Evolutionary conservation across 2,329 filamentous ascomycete species (phyloP).

Genomic region (Colletotrichum aenigma): DNA sequence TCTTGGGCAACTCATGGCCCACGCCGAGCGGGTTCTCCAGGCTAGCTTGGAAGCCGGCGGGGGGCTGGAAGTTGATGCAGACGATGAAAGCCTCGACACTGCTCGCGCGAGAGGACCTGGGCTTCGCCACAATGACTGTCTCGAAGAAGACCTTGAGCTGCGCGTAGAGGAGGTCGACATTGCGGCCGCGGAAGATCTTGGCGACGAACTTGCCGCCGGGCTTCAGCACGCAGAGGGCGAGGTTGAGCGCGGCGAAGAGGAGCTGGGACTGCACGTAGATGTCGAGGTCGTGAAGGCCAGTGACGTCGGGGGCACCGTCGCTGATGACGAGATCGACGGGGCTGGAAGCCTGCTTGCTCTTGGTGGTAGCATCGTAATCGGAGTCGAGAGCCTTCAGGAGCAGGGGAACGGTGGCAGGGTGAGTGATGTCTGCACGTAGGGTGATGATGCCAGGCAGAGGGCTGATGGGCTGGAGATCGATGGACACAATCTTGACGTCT

Average conservation of each 20-base stretch:
- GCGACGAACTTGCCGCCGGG: conserved; percentile 96
- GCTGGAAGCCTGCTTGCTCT: conserved; percentile 62
- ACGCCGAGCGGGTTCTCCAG: conserved; percentile 77
- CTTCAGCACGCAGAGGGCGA: conserved; percentile 89
- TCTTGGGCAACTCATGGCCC: conserved; percentile 55
- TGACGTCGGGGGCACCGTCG: conserved; percentile 95
- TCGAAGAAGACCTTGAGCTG: conserved; percentile 93
- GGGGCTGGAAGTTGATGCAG: conserved; percentile 86
- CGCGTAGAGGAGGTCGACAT: conserved; percentile 94
- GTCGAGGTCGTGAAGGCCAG: conserved; percentile 93
- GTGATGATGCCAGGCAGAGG: conserved; percentile 91
- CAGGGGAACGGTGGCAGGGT: conserved; percentile 91
- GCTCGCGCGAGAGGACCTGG: conserved; percentile 90
- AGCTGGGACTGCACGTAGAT: conserved; percentile 98
- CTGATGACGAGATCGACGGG: conserved; percentile 94
- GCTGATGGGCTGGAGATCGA: conserved; percentile 95
- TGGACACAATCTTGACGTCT: conserved; percentile 91
- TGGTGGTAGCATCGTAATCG: conserved; percentile 57
- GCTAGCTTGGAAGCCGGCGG: conserved; percentile 75
- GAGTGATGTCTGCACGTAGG: conserved; percentile 94
- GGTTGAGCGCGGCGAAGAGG: conserved; percentile 90
- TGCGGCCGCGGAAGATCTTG: conserved; percentile 94
- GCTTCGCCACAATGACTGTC: conserved; percentile 88
- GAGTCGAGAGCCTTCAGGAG: conserved; percentile 85
- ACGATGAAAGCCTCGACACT: conserved; percentile 97